These are phyloP conservation scores for Leccinum subatratum DNA, from an alignment of 1,284 basidiomycete genomes.

Conservation along the genomic window DNA sequence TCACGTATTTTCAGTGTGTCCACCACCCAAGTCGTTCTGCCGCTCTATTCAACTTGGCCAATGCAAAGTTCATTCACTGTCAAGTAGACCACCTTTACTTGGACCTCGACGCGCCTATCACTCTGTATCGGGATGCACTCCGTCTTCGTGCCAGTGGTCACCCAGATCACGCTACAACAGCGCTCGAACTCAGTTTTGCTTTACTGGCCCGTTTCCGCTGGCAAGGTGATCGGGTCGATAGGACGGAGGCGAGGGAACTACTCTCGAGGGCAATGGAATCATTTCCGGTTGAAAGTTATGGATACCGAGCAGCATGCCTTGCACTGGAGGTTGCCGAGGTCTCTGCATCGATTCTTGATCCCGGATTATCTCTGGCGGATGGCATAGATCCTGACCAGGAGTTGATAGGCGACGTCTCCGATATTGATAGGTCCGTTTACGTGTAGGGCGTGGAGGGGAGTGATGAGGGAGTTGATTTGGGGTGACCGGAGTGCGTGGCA, in stretches of 20 bases:
- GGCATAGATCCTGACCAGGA: too few species aligned
- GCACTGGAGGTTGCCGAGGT: too few species aligned
- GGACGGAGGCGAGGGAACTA: background rate
- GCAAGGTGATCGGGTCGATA: background rate
- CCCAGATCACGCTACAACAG: background rate
- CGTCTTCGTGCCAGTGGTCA: background rate
- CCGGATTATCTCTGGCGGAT: too few species aligned
- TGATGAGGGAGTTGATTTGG: conserved; percentile 22
- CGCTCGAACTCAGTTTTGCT: background rate
- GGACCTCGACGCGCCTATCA: background rate
- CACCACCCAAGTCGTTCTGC: background rate
- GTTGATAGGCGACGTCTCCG: background rate
- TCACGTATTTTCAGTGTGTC: background rate
- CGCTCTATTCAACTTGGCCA: background rate
- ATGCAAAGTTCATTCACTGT: background rate
- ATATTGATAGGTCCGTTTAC: background rate
- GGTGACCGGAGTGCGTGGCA: conserved; percentile 21
- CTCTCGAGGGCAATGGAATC: background rate
- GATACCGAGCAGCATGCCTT: too few species aligned
- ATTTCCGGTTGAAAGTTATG: too few species aligned
- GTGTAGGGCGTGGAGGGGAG: conserved; percentile 19
- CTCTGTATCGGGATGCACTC: background rate
- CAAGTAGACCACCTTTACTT: background rate
- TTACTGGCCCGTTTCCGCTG: background rate
- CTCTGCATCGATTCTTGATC: too few species aligned